These are phyloP conservation scores for Leptographium flavum DNA, from an alignment of 2,329 filamentous ascomycete genomes.

Conservation along the genomic window DNA sequence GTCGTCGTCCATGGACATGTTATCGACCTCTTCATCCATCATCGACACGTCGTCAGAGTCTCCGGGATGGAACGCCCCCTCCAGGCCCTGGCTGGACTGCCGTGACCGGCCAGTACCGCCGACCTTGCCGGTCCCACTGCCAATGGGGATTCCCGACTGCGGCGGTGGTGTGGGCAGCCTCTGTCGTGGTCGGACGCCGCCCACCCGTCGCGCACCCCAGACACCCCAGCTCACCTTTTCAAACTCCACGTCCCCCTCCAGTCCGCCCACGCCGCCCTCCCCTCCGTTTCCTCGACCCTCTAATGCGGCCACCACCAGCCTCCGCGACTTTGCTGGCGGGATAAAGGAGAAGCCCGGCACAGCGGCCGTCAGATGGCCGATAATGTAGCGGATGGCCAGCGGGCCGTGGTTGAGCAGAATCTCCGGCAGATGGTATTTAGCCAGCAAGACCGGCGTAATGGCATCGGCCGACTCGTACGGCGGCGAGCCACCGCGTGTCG, in stretches of 20 bases:
- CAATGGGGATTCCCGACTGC: constrained; percentile 43
- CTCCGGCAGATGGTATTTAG: constrained; percentile 78
- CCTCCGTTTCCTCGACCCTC: constrained; percentile 56
- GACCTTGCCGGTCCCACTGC: constrained; percentile 15
- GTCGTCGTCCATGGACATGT: constrained; percentile 73
- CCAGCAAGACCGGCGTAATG: constrained; percentile 75
- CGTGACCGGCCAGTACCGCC: constrained; percentile 26
- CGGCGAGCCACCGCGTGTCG: constrained; percentile 26
- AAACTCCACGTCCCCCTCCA: constrained; percentile 63
- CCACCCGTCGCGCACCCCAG: constrained; percentile 67
- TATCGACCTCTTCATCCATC: constrained; percentile 77
- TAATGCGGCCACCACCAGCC: constrained; percentile 81
- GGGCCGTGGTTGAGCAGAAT: constrained; percentile 85
- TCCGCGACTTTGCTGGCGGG: constrained; percentile 74
- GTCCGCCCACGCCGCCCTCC: constrained; percentile 36
- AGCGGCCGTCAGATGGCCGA: constrained; percentile 83
- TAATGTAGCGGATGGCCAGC: constrained; percentile 86
- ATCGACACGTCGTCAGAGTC: constrained; percentile 53
- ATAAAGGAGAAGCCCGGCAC: constrained; percentile 88
- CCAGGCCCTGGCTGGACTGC: constrained; percentile 44
- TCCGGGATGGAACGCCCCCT: constrained; percentile 49
- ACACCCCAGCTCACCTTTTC: constrained; percentile 96
- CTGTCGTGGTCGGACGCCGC: constrained; percentile 23
- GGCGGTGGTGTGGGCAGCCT: constrained; percentile 14
- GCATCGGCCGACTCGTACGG: constrained; percentile 58